Percentiles rank a stretch among this genome's conserved stretches.
Evolutionary conservation across 805 yeast species (phyloP).

Genomic region (Yarrowia yakushimensis): DNA sequence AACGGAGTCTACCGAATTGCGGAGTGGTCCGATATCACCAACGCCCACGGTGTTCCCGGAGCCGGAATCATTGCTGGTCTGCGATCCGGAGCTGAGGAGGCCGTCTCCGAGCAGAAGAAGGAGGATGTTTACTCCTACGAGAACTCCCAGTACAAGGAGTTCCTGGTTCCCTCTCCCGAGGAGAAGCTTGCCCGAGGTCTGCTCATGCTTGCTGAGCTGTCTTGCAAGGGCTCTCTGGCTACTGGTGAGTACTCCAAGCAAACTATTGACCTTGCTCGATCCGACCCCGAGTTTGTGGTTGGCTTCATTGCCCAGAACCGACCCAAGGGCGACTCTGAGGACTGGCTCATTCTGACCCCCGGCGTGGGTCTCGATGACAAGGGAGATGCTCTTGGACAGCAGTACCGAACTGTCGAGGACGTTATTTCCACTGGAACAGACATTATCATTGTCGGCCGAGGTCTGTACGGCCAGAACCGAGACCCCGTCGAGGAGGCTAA

Average conservation of each 20-base stretch:
- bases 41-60: conserved; percentile 97
- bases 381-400: conserved; percentile 95
- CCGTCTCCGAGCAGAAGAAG: conserved; percentile 48
- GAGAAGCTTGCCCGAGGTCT: conserved; percentile 55
- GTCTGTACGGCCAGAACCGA: conserved; percentile 89
- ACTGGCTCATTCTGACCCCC: conserved; percentile 96
- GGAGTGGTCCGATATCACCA: conserved; percentile 93
- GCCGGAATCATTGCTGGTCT: conserved; percentile 87
- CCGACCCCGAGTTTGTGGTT: conserved; percentile 84
- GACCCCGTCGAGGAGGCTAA: conserved; percentile 84
- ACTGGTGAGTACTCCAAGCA: conserved; percentile 82
- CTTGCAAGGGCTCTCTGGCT: conserved; percentile 91
- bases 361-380: conserved; percentile 98
- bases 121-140: not conserved
- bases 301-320: conserved; percentile 94
- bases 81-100: conserved; percentile 67
- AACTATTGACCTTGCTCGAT: conserved; percentile 85
- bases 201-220: conserved; percentile 91
- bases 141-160: not conserved
- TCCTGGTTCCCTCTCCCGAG: conserved; percentile 2
- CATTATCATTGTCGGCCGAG: conserved; percentile 97
- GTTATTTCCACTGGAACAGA: conserved; percentile 87
- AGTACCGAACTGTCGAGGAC: conserved; percentile 85
- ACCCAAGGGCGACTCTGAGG: conserved; percentile 74
- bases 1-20: conserved; percentile 89